A percentile compares a stretch with the other conserved stretches of the same genome.
Conservation (phyloP, 768 basidiomycete genomes). For the Russula foetens region DNA sequence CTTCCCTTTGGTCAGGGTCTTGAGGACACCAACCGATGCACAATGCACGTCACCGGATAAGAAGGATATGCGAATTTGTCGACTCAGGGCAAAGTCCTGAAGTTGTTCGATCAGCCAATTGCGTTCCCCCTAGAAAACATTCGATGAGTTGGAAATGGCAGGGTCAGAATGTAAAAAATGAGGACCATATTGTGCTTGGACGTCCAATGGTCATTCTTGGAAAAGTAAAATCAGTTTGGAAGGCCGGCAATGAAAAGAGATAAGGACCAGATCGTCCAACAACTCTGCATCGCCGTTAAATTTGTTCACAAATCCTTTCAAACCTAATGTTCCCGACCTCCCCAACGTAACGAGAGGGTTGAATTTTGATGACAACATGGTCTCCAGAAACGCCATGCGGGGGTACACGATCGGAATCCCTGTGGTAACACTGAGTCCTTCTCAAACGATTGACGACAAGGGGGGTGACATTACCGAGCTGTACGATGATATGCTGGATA, state of each 20-base stretch:
- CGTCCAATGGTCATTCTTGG: constrained; percentile 89
- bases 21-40: constrained; percentile 73
- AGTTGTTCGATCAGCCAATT: constrained; percentile 80
- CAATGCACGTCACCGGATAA: constrained; percentile 93
- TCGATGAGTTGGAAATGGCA: neutral
- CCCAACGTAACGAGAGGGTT: constrained; percentile 81
- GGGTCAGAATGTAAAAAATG: neutral
- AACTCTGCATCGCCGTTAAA: constrained; percentile 92
- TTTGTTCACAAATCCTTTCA: constrained; percentile 79
- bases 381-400: constrained; percentile 84
- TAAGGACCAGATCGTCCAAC: constrained; percentile 74
- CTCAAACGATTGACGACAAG: neutral
- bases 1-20: constrained; percentile 50
- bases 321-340: constrained; percentile 53
- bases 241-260: constrained; percentile 11
- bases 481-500: constrained; percentile 79
- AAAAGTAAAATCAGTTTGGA: neutral
- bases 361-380: constrained; percentile 65
- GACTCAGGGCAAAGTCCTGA: constrained; percentile 59
- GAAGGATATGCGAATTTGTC: constrained; percentile 68
- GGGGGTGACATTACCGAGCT: constrained; percentile 45
- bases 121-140: constrained; percentile 61
- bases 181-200: constrained; percentile 66
- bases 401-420: constrained; percentile 87
- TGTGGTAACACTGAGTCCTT: constrained; percentile 22